Evolutionary conservation across 2,329 filamentous ascomycete species (phyloP).

Genomic region (Exophiala lecanii-corni): DNA sequence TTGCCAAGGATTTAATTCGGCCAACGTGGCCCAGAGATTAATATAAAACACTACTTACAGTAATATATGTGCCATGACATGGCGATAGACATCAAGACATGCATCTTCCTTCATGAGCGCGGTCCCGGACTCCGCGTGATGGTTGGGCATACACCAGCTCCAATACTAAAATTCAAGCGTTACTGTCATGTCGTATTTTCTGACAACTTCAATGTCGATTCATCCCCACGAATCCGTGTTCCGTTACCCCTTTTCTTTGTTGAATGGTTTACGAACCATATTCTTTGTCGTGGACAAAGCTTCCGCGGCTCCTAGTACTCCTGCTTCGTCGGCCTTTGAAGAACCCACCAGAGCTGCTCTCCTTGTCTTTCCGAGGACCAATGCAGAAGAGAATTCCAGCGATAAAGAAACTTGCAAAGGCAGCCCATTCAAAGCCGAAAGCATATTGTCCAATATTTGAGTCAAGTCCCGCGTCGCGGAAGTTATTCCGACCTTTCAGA

Average conservation of each 20-base stretch:
- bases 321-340: slow-evolving; percentile 23
- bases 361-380: slow-evolving; percentile 24
- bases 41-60: too few species aligned
- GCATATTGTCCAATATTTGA: slow-evolving; percentile 54
- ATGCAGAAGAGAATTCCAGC: slow-evolving; percentile 55
- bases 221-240: too few species aligned
- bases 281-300: slow-evolving; percentile 30
- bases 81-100: too few species aligned
- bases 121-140: too few species aligned
- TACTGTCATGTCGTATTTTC: too few species aligned
- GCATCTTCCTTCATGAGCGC: too few species aligned
- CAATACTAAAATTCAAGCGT: too few species aligned
- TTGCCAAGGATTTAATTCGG: too few species aligned
- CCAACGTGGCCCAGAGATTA: too few species aligned
- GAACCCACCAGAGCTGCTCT: slow-evolving; percentile 8
- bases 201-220: too few species aligned
- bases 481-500: slow-evolving; percentile 53
- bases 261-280: slow-evolving; percentile 16
- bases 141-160: too few species aligned
- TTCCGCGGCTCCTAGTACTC: slow-evolving; percentile 27
- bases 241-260: background rate
- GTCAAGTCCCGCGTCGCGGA: slow-evolving; percentile 46
- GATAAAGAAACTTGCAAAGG: slow-evolving; percentile 51
- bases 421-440: slow-evolving; percentile 60
- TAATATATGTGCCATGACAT: too few species aligned